A percentile compares a stretch with the other conserved stretches of the same genome.
Conservation (phyloP, 495 filamentous ascomycete genomes). For the Chlorociboria aeruginascens region DNA sequence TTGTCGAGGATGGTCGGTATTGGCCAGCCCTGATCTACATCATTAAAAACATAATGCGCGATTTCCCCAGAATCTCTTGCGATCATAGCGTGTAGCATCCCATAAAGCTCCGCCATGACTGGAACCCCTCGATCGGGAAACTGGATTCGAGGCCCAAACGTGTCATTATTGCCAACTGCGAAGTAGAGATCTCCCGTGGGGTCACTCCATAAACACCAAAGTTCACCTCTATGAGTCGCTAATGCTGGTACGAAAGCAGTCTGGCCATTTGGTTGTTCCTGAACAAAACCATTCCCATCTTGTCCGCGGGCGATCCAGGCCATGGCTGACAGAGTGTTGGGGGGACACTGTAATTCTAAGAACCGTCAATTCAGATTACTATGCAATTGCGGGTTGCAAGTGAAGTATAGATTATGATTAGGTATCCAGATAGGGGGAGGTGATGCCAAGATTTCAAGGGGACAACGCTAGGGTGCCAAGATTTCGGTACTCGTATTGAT, state of each 20-base stretch:
- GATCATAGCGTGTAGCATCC: constrained; percentile 20
- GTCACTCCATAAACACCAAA: constrained; percentile 23
- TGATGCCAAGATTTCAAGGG: too few species aligned
- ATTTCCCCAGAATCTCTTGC: constrained; percentile 17
- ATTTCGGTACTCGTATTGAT: too few species aligned
- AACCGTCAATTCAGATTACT: too few species aligned
- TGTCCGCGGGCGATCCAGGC: constrained; percentile 7
- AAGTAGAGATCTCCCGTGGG: constrained; percentile 17
- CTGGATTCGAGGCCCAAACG: constrained; percentile 10
- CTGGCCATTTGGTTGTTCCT: constrained; percentile 10
- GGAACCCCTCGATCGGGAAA: constrained; percentile 20
- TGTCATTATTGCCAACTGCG: constrained; percentile 14
- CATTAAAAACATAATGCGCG: constrained; percentile 19
- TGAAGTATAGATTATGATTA: too few species aligned
- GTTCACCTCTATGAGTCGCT: constrained; percentile 18
- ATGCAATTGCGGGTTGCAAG: too few species aligned
- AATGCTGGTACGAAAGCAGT: constrained; percentile 19
- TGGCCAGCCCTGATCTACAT: constrained; percentile 13
- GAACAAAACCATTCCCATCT: constrained; percentile 6
- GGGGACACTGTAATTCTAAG: too few species aligned
- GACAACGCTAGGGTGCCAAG: too few species aligned
- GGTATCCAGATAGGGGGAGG: too few species aligned
- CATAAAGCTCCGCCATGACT: constrained; percentile 20
- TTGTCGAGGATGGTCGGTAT: constrained; percentile 4
- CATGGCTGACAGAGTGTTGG: not conserved